phyloP scores from a whole-genome alignment of 2,329 filamentous ascomycete genomes.

The Neonectria punicea region DNA sequence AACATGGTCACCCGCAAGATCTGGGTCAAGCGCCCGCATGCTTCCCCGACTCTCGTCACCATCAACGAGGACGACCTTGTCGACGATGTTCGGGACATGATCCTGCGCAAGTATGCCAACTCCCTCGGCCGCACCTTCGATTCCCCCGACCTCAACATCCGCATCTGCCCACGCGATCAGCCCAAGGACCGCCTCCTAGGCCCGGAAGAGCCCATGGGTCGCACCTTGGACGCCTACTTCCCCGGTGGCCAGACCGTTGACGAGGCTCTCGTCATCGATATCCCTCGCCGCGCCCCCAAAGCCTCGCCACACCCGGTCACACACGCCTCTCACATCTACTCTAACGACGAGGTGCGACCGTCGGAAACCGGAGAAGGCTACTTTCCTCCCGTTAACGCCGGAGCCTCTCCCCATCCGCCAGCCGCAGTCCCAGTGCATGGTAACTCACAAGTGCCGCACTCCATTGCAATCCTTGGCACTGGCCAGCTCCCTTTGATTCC shows the following conservation, averaged over 20 bases:
- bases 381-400: slow-evolving; percentile 75
- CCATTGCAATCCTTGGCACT: slow-evolving; percentile 83
- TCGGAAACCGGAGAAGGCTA: slow-evolving; percentile 81
- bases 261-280: slow-evolving; percentile 91
- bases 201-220: slow-evolving; percentile 85
- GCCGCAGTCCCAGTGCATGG: slow-evolving; percentile 51
- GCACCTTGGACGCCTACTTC: slow-evolving; percentile 83
- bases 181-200: slow-evolving; percentile 75
- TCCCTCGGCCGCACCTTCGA: slow-evolving; percentile 90
- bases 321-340: slow-evolving; percentile 58
- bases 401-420: slow-evolving; percentile 54
- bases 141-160: slow-evolving; percentile 85
- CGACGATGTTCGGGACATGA: slow-evolving; percentile 92
- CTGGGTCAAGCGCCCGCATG: slow-evolving; percentile 90
- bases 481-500: slow-evolving; percentile 84
- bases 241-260: slow-evolving; percentile 88
- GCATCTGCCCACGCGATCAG: slow-evolving; percentile 78
- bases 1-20: slow-evolving; percentile 80
- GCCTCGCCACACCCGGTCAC: slow-evolving; percentile 68
- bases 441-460: slow-evolving; percentile 58
- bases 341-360: slow-evolving; percentile 71
- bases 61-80: slow-evolving; percentile 90
- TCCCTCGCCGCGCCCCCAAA: slow-evolving; percentile 82
- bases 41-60: slow-evolving; percentile 86
- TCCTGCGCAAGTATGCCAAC: slow-evolving; percentile 93